Conservation (phyloP, 1,139 yeast species). For the Hansenula sp. region DNA sequence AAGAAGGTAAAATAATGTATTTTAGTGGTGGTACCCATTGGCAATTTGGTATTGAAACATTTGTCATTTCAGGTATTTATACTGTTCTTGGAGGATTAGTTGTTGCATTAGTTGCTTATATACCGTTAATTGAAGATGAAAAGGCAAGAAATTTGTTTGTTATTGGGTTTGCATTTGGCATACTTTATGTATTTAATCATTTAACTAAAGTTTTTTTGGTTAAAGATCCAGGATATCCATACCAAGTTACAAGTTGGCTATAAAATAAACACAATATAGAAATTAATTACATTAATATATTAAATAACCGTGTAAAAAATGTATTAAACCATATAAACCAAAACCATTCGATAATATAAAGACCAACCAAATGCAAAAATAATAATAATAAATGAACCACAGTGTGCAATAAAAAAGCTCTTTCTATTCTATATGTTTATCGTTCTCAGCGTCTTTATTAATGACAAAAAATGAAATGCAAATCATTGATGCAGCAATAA, state of each 20-base stretch:
- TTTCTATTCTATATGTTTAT: conserved; percentile 24
- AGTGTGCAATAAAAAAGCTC: background rate
- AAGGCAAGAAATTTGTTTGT: conserved; percentile 15
- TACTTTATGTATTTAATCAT: conserved; percentile 30
- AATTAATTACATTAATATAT: no score
- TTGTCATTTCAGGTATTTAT: conserved; percentile 47
- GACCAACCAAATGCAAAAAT: background rate
- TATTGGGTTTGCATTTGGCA: conserved; percentile 16
- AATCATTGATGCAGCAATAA: conserved; percentile 76
- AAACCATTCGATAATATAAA: background rate
- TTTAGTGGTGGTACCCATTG: conserved; percentile 61
- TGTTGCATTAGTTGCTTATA: conserved; percentile 31
- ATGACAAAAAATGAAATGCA: conserved; percentile 80
- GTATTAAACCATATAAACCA: background rate
- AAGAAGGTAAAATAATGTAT: conserved; percentile 41
- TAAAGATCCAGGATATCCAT: conserved; percentile 38
- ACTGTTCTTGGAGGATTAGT: conserved; percentile 36
- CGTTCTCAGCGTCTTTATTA: conserved; percentile 70
- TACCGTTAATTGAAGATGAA: conserved; percentile 20
- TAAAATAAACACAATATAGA: background rate
- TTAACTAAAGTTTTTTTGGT: conserved; percentile 30
- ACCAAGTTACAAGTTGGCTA: conserved; percentile 12
- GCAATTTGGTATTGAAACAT: conserved; percentile 67
- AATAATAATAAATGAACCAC: background rate
- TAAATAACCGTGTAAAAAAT: background rate